phyloP scores from a whole-genome alignment of 139 green algal genomes.

The Pleodorina starrii region DNA sequence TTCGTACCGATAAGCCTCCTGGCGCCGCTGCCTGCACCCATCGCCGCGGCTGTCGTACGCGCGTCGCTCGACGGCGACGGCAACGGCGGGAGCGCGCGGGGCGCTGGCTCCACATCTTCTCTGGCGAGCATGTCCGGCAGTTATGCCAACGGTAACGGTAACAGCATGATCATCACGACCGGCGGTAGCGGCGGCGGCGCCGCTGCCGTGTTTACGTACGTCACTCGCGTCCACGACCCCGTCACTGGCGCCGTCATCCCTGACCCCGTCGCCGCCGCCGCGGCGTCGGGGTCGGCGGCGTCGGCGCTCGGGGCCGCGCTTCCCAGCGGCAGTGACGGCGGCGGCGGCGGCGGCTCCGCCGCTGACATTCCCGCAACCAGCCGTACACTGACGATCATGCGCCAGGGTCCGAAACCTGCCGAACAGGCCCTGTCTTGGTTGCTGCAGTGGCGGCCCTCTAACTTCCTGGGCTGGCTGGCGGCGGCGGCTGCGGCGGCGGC shows the following conservation, averaged over 20 bases:
- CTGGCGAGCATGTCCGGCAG: too few relatives aligned
- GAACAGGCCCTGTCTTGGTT: background rate
- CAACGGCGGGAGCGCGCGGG: background rate
- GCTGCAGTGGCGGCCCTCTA: background rate
- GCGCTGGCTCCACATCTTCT: background rate
- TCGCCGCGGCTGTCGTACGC: background rate
- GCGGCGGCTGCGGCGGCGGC: background rate
- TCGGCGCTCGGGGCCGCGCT: background rate
- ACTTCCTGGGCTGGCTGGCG: background rate
- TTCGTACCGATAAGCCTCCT: slow-evolving; percentile 15
- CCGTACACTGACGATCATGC: background rate
- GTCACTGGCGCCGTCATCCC: background rate
- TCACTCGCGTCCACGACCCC: background rate
- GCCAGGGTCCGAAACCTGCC: background rate
- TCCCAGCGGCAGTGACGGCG: background rate
- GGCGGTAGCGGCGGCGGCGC: background rate
- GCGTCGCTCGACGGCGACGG: background rate
- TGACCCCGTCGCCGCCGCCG: background rate
- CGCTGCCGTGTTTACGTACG: background rate
- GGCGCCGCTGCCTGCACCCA: background rate
- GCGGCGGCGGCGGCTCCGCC: background rate
- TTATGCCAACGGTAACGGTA: background rate
- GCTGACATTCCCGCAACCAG: background rate
- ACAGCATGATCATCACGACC: background rate
- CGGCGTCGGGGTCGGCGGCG: background rate